Evolutionary conservation across 2,329 filamentous ascomycete genomes (phyloP).

Genomic region (Fusarium sp.): DNA sequence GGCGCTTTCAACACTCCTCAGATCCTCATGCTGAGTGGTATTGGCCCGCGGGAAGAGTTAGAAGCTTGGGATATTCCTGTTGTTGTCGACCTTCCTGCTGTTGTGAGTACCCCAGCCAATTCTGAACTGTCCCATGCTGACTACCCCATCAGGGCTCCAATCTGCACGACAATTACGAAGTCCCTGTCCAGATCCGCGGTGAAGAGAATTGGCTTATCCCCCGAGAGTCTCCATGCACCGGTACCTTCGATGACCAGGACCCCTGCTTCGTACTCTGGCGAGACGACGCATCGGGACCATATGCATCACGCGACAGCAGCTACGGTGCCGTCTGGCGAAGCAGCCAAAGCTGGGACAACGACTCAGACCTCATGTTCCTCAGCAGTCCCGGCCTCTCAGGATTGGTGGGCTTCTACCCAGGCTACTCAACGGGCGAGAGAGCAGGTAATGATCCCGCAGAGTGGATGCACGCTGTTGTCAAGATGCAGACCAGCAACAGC

Average conservation of each 20-base stretch:
- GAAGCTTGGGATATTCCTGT: not conserved
- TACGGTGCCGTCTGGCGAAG: not conserved
- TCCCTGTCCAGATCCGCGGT: not conserved
- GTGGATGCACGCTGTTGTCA: constrained; percentile 5
- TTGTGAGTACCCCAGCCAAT: not conserved
- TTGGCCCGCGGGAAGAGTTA: not conserved
- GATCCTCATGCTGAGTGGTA: not conserved
- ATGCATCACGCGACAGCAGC: not conserved
- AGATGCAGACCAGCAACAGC: constrained; percentile 10
- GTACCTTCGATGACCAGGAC: not conserved
- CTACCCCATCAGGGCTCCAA: accelerated
- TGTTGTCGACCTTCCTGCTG: not conserved
- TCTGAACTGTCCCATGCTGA: not conserved
- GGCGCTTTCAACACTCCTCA: not conserved
- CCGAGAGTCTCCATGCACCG: not conserved
- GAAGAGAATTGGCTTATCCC: not conserved
- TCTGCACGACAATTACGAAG: not conserved
- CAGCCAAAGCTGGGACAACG: not conserved
- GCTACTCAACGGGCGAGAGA: not conserved
- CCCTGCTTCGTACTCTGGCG: not conserved
- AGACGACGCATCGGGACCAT: not conserved
- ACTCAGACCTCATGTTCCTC: constrained; percentile 1
- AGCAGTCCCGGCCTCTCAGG: not conserved
- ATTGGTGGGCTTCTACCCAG: not conserved
- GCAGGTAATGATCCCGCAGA: not conserved